These are phyloP conservation scores for Geotrichum bryndzae DNA, from an alignment of 1,139 yeast species.

Conservation along the genomic window DNA sequence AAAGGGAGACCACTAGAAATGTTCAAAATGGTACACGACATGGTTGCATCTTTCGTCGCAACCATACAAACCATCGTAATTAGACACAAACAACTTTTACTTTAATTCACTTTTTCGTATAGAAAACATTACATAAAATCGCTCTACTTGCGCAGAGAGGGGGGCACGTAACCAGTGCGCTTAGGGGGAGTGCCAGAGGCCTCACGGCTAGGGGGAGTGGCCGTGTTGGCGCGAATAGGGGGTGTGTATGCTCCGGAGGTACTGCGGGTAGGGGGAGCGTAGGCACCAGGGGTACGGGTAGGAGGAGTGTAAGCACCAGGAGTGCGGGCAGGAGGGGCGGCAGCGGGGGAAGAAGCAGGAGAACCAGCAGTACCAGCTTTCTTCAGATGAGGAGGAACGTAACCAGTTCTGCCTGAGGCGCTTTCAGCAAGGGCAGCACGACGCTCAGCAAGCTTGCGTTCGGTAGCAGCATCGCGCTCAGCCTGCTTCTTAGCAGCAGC, in stretches of 20 bases:
- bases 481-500: constrained; percentile 14
- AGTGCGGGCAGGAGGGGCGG: constrained; percentile 8
- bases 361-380: constrained; percentile 4
- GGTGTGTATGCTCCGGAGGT: constrained; percentile 9
- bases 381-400: constrained; percentile 11
- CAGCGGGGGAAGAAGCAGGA: neutral
- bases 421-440: constrained; percentile 14
- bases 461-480: constrained; percentile 16
- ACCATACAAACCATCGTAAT: neutral
- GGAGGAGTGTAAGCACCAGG: constrained; percentile 15
- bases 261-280: constrained; percentile 3
- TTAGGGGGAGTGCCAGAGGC: neutral
- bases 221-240: neutral
- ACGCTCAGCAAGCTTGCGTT: constrained; percentile 19
- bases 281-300: constrained; percentile 5
- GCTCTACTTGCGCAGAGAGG: neutral
- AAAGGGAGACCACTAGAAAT: neutral
- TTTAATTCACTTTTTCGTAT: neutral
- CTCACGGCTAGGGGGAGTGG: neutral
- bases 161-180: neutral
- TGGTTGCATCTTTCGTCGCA: neutral
- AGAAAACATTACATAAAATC: neutral
- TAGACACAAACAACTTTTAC: neutral
- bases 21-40: neutral
- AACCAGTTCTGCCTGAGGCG: constrained; percentile 11